Base-by-base conservation (phyloP, 2,329 filamentous ascomycete genomes). In the Fusarium coicis region DNA sequence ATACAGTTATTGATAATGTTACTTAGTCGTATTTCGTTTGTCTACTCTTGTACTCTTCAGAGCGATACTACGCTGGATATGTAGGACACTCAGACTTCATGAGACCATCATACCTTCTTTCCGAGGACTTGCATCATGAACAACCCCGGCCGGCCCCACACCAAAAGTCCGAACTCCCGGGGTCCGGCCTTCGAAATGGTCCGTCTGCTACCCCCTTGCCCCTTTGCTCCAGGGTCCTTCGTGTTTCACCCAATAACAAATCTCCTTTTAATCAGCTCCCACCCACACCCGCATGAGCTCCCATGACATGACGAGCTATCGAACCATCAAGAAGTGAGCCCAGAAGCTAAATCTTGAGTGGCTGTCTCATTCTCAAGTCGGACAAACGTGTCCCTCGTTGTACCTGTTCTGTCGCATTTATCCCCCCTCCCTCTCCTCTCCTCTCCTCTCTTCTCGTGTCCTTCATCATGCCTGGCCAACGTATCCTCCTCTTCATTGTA, bases 401-500 rank as follows among this genome's bases (percentile, higher is more conserved):
- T 63, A 42, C 19, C 42, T 50, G 19, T 56, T 54, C 55, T 43
- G 44, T 50, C 47, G 36, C 39, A 37, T 42, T 39, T 36, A 37
- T 52, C 54, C 34, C 42, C n/a, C 56, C 54, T 36, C 42, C n/a
- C 56, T 12, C 34, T 14, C 37, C 18, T 47, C 16, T 43, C 49
- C 43, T 26, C 30, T 44, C 32, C 6, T 34, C 5, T 34, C 23
- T 53, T 49, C 50, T 61, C 10, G 32, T 52, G 56, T 58, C 43
- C 63, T 42, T 32, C 55, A 66, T 57, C 74, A 78, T 78, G 76
- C 58, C 70, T 44, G 66, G 76, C 19, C 55, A 73, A 30, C 73
- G 68, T 39, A 52, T 76, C 37, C 57, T 74, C 60, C 32, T 80
- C 47, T 71, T 81, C 19, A 72, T 83, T 44, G 76, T 75, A 49